A percentile compares a stretch with the other conserved stretches of the same genome.
Conservation (phyloP, 2,329 filamentous ascomycete genomes). For the Leptographium flavum region DNA sequence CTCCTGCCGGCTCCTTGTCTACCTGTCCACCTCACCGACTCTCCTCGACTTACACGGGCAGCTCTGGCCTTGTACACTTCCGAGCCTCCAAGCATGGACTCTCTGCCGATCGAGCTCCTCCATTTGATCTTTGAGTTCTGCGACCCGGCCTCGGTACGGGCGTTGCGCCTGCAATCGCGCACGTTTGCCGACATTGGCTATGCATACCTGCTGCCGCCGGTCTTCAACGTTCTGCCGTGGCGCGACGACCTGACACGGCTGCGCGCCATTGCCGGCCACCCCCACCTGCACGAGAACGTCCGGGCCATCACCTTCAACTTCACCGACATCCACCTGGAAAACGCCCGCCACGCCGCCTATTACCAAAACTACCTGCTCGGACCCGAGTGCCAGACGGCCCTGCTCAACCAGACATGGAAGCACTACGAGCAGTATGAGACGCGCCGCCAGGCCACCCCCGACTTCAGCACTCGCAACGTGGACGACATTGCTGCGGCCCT, state of each 20-base stretch:
- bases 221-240: conserved; percentile 29
- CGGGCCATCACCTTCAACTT: conserved; percentile 30
- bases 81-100: conserved; percentile 14
- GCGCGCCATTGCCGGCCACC: conserved; percentile 27
- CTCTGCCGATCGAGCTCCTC: conserved; percentile 16
- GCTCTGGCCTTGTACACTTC: too few relatives aligned
- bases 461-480: conserved; percentile 19
- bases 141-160: conserved; percentile 22
- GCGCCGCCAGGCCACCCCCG: conserved; percentile 18
- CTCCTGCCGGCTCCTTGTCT: background rate
- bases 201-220: conserved; percentile 25
- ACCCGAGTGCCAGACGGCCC: conserved; percentile 21
- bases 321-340: conserved; percentile 25
- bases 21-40: background rate
- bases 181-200: conserved; percentile 26
- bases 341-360: conserved; percentile 21
- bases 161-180: conserved; percentile 25
- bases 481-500: conserved; percentile 18
- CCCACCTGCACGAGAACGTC: conserved; percentile 26
- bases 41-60: too few relatives aligned
- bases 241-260: conserved; percentile 30
- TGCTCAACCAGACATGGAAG: conserved; percentile 21
- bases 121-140: conserved; percentile 28
- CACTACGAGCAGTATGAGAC: conserved; percentile 23
- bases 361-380: conserved; percentile 23